Conservation (phyloP, 768 basidiomycete species). For the Candolleomyces aberdarensis region DNA sequence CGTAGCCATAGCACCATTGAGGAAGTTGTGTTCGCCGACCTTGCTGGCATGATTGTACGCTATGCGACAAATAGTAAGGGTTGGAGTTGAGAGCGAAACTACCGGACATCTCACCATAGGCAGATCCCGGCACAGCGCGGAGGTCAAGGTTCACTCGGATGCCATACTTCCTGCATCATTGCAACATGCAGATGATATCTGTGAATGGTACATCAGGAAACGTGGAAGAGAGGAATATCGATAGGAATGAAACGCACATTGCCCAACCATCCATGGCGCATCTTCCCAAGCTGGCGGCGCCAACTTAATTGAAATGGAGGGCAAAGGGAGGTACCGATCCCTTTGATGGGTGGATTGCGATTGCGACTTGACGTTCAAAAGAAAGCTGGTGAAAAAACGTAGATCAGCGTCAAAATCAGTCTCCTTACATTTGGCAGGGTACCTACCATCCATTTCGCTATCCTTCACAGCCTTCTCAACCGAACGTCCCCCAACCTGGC, state of each 20-base stretch:
- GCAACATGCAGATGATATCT: conserved; percentile 73
- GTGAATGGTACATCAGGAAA: conserved; percentile 22
- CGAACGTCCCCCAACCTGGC: too few species aligned
- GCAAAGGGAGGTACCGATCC: too few species aligned
- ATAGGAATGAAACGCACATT: conserved; percentile 16
- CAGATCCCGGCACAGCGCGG: conserved; percentile 76
- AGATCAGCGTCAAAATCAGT: too few species aligned
- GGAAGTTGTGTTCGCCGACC: conserved; percentile 59
- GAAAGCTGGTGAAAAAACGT: too few species aligned
- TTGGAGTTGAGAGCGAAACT: not conserved
- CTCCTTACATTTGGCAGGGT: too few species aligned
- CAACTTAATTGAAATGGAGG: too few species aligned
- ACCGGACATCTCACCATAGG: conserved; percentile 47
- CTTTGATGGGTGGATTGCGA: too few species aligned
- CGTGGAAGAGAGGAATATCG: not conserved
- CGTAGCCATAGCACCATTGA: conserved; percentile 77
- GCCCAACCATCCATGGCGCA: too few species aligned
- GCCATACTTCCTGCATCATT: conserved; percentile 85
- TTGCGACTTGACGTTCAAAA: too few species aligned
- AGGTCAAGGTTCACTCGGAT: conserved; percentile 77
- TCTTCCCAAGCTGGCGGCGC: too few species aligned
- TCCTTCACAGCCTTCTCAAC: too few species aligned
- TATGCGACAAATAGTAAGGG: conserved; percentile 11
- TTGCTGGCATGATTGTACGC: conserved; percentile 64
- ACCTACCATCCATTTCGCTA: too few species aligned